Base-by-base conservation (phyloP, 2,329 filamentous ascomycete genomes). In the Berkeleyomyces rouxiae region DNA sequence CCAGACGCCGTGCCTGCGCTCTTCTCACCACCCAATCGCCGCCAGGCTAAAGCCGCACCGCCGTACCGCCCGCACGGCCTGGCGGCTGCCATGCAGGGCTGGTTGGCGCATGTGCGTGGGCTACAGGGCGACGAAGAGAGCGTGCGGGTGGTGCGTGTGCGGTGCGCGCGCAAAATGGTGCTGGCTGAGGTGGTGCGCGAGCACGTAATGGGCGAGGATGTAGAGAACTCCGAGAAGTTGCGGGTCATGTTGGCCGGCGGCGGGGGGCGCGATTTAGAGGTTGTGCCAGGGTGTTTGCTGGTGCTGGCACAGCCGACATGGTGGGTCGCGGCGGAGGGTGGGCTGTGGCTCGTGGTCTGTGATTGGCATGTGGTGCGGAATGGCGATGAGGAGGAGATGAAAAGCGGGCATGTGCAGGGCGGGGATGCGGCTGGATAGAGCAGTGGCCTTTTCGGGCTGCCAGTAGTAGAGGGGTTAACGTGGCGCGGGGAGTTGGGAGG, bases 41-140 rank as follows among this genome's bases (percentile, higher is more conserved):
- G 43, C 4, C 31, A 39, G 16, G 16, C 40, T 7, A 59, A 59
- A n/a, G 23, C 37, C 16, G 13, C 13, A 23, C 60, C 47, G 31
- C 7, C 23, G 31, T 76, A 75, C 39, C 31, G 75, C 0, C 59
- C 71, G 3, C 70, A 71, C 16, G 75, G 75, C 0, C 67, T 76
- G 31, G 74, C 75, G 0, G 71, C 73, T 1, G 70, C 70, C 53
- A 68, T 76, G 5, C 75, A 76, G 64, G 71, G 71, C 11, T 74
- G 73, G 72, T 68, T 76, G 7, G 74, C 75, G 0, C 73, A 76
- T 31, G 69, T 75, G 33, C 61, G 63, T 10, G 61, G 63, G 10
- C 57, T 61, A 9, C 49, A 70, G 11, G 51, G 53, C 33, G 42
- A 37, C 1, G 61, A 53, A 36, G 47, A 61, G 42, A 10, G 23